Evolutionary conservation across 257 asterid genomes (phyloP).

Genomic region (Petunia axillaris): DNA sequence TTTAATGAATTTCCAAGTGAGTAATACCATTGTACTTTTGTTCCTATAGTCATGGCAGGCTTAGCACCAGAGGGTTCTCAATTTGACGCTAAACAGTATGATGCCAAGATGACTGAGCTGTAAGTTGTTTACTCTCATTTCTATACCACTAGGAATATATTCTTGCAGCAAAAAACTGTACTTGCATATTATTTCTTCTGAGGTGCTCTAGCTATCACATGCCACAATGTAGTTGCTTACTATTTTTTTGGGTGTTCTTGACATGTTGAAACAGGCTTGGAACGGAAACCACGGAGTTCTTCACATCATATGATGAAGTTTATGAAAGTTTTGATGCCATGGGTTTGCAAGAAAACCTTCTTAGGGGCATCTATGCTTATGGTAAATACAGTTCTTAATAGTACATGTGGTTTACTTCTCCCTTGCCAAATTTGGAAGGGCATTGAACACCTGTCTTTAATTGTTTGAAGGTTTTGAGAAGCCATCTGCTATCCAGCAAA

Average conservation of each 20-base stretch:
- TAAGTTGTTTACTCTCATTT: constrained; percentile 32
- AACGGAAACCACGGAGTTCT: constrained; percentile 46
- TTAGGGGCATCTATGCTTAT: constrained; percentile 57
- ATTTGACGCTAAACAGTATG: constrained; percentile 51
- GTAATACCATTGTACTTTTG: neutral
- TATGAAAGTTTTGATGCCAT: constrained; percentile 50
- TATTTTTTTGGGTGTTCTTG: neutral
- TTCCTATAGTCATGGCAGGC: constrained; percentile 50
- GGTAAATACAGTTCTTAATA: constrained; percentile 36
- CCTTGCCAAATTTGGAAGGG: neutral
- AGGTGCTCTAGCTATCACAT: neutral
- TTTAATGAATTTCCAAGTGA: constrained; percentile 2
- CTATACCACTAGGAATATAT: neutral
- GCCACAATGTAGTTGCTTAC: neutral
- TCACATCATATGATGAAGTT: constrained; percentile 53
- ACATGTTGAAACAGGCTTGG: constrained; percentile 33
- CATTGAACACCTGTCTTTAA: neutral
- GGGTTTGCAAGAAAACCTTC: constrained; percentile 57
- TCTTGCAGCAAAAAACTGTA: constrained; percentile 9
- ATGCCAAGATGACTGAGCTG: constrained; percentile 52
- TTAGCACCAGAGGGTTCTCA: constrained; percentile 46
- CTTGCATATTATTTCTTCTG: neutral
- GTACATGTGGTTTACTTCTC: neutral
- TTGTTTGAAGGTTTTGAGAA: constrained; percentile 50
- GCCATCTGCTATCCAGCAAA: constrained; percentile 58